Evolutionary conservation across 2,329 filamentous ascomycete genomes (phyloP), one percentile per base, ranked within the genome.

Genomic region (Beauveria pseudobassiana): DNA sequence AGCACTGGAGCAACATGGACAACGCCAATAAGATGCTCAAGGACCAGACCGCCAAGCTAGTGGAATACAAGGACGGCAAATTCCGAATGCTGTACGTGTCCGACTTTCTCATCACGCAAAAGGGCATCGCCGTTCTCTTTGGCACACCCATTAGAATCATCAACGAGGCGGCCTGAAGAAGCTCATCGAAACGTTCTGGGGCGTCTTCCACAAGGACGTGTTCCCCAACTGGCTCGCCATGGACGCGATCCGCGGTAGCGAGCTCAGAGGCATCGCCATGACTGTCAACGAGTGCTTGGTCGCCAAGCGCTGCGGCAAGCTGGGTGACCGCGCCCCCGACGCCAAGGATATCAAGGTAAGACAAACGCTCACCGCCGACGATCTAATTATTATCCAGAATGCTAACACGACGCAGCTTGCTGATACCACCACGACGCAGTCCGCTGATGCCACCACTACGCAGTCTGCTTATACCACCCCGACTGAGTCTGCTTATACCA

Each of bases 211-310:
- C 1, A 65, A 64, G 43, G 10, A 63, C 10, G 53, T 56, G 10
- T 74, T 73, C 51, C 72, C 73, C 9, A 74, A 72, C 62, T 74
- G 72, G 72, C 60, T 75, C 38, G 65, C 68, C 22, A 63, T 73
- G 51, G 71, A 74, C 43, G 63, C 62, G 16, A 65, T 74, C 18
- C 66, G 69, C 5, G 66, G 64, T 1, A 63, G 63, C 22, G 66
- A 67, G 64, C 63, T 65, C 26, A 71, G 68, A 65, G 60, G 59
- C 20, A 61, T 73, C 28, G 67, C 61, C 26, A 68, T 70, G 64
- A 64, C 65, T 8, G 64, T 74, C 61, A 75, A 74, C 42, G 63
- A 67, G 42, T 75, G 73, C 55, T 56, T 74, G 2, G 71, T 65
- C 3, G 68, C 67, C 7, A 63, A 66, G 53, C 61, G 59, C 56